Evolutionary conservation across 1,284 basidiomycete genomes (phyloP).

Genomic region (Fomitiporia mediterranea): DNA sequence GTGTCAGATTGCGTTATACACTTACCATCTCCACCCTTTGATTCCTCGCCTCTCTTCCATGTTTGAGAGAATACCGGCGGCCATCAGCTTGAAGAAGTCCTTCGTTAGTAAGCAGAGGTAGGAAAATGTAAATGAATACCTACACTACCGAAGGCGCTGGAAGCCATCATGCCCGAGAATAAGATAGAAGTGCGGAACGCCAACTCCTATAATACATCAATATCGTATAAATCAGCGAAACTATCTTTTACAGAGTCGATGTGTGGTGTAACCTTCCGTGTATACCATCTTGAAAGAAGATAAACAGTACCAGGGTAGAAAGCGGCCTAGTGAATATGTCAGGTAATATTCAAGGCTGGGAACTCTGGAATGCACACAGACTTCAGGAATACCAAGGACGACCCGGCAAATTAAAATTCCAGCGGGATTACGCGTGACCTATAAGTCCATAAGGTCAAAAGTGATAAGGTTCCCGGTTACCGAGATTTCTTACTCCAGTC

Average conservation of each 20-base stretch:
- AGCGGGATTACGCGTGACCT: conserved; percentile 25
- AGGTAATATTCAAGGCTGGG: background rate
- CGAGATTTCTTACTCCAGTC: conserved; percentile 19
- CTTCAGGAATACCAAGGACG: conserved; percentile 27
- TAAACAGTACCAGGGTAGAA: conserved; percentile 25
- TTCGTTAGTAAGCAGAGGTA: conserved; percentile 19
- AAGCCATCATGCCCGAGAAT: conserved; percentile 36
- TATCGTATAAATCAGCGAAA: background rate
- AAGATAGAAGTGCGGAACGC: conserved; percentile 37
- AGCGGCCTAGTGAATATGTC: conserved; percentile 16
- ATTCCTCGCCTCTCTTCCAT: conserved; percentile 42
- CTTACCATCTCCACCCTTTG: conserved; percentile 38
- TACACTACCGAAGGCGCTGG: conserved; percentile 39
- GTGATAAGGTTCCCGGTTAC: background rate
- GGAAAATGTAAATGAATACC: conserved; percentile 3
- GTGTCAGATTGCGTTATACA: background rate
- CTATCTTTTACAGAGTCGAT: background rate
- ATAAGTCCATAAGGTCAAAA: background rate
- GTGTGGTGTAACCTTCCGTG: conserved; percentile 23
- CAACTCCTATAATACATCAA: conserved; percentile 23
- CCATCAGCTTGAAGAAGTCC: conserved; percentile 26
- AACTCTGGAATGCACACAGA: background rate
- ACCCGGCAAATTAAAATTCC: conserved; percentile 26
- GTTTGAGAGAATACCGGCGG: conserved; percentile 39
- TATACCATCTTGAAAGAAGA: conserved; percentile 25